Conservation (phyloP, 2,329 filamentous ascomycete genomes). For the Epichloe elymi region DNA sequence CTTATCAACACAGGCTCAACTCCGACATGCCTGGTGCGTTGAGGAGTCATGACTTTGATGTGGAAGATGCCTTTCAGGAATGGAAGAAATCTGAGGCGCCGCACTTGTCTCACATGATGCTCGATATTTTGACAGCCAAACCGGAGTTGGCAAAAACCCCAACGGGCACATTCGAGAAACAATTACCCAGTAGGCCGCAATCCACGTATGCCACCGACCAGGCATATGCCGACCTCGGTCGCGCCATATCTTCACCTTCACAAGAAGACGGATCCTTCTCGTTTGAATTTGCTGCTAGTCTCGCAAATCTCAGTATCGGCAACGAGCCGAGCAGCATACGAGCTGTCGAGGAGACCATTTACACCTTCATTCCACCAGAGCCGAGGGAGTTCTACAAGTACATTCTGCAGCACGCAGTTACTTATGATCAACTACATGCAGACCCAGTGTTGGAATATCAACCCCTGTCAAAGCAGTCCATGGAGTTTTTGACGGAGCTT, state of each 20-base stretch:
- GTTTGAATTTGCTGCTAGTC: conserved; percentile 55
- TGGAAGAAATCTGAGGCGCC: conserved; percentile 88
- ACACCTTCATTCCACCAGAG: conserved; percentile 82
- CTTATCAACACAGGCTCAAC: conserved; percentile 80
- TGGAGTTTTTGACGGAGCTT: conserved; percentile 74
- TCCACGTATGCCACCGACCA: conserved; percentile 35
- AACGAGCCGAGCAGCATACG: conserved; percentile 38
- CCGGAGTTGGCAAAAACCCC: conserved; percentile 74
- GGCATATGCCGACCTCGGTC: conserved; percentile 38
- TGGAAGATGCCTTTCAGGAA: conserved; percentile 72
- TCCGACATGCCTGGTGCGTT: conserved; percentile 67
- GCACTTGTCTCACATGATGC: conserved; percentile 84
- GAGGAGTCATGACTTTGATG: conserved; percentile 74
- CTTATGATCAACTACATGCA: conserved; percentile 46
- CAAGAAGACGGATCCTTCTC: conserved; percentile 28
- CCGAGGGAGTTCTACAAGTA: conserved; percentile 72
- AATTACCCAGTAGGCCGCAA: conserved; percentile 37
- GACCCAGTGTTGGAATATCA: conserved; percentile 35
- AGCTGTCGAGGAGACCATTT: conserved; percentile 51
- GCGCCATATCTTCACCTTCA: conserved; percentile 35
- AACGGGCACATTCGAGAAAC: conserved; percentile 42
- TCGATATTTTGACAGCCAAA: conserved; percentile 75
- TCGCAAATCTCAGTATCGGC: conserved; percentile 51
- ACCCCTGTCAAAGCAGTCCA: conserved; percentile 62
- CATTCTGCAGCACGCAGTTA: conserved; percentile 65